Evolutionary conservation across 2,329 filamentous ascomycete genomes (phyloP), one percentile per base, ranked within the genome.

Genomic region (Paraphaeosphaeria sporulosa): DNA sequence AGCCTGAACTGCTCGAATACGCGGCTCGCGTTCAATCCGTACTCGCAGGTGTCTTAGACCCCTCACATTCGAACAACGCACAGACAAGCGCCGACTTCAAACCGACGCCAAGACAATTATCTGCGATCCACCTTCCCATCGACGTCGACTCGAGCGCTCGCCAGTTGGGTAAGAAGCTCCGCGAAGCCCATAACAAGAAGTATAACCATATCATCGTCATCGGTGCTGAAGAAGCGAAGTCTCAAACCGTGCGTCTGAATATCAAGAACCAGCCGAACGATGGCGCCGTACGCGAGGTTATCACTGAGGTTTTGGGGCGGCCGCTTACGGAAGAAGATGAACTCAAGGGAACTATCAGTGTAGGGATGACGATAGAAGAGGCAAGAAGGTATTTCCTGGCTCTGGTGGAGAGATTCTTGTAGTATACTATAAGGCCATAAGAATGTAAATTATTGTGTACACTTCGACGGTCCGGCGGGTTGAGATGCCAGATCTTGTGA

Each of bases 201-300:
- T 95, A 94, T 74, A 88, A 90, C 55, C 82, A 91, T 57, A 87
- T 95, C 55, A 83, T 92, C 34, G 87, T 93, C 1, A 81, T 95
- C 12, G 93, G 93, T 2, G 56, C 60, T 1, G 66, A 63, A 5
- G 76, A 79, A 55, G 70, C 71, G 2, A 60, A 71, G 13, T 65
- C 44, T n/a, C 64, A 63, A 6, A 64, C 58, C 15, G 55, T 77
- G 63, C 71, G 60, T 32, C 30, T 78, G 55, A 66, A 74, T 56
- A 51, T 75, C 2, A 62, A 80, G 49, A 76, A 80, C 59, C 79
- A 80, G 66, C 80, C 79, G 15, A 67, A 71, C 21, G 61, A 68
- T 56, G 71, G 73, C 27, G 61, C 62, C 3, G 65, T 68, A 6
- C n/a, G 66, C 2, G 60, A 70, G 2, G 49, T 62, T 10, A 34